Evolutionary conservation across 2,329 filamentous ascomycete species (phyloP).

Genomic region (Aspergillus puulaauensis): DNA sequence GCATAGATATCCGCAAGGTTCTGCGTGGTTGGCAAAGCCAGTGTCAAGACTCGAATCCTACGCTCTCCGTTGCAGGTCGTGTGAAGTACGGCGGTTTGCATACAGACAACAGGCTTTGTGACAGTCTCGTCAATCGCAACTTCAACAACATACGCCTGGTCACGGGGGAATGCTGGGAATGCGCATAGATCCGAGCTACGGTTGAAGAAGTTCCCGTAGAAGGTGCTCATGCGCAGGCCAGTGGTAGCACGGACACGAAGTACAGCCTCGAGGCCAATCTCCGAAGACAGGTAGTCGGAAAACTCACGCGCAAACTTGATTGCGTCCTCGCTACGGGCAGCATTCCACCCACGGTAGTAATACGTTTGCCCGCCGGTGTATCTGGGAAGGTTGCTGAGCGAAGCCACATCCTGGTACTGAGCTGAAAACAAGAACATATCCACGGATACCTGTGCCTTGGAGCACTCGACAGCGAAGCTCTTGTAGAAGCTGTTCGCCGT

Average conservation of each 20-base stretch:
- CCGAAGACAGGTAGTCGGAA: slow-evolving; percentile 92
- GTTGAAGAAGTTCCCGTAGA: slow-evolving; percentile 99
- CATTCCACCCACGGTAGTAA: slow-evolving; percentile 98
- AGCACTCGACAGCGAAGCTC: slow-evolving; percentile 97
- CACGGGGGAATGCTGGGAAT: slow-evolving; percentile 95
- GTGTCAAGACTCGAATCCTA: slow-evolving; percentile 88
- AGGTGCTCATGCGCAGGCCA: slow-evolving; percentile 92
- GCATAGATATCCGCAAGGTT: slow-evolving; percentile 89
- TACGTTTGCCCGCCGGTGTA: slow-evolving; percentile 98
- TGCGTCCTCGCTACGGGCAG: slow-evolving; percentile 87
- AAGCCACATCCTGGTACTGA: slow-evolving; percentile 96
- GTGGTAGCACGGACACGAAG: slow-evolving; percentile 93
- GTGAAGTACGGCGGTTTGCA: slow-evolving; percentile 93
- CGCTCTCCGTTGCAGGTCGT: slow-evolving; percentile 97
- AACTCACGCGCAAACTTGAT: slow-evolving; percentile 98
- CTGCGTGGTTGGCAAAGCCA: slow-evolving; percentile 89
- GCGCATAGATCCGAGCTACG: slow-evolving; percentile 95
- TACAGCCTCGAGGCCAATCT: slow-evolving; percentile 94
- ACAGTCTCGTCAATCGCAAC: slow-evolving; percentile 96
- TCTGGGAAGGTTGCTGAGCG: slow-evolving; percentile 87
- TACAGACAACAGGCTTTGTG: slow-evolving; percentile 84
- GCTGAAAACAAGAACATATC: slow-evolving; percentile 98
- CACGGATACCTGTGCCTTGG: slow-evolving; percentile 97
- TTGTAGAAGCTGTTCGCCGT: slow-evolving; percentile 98
- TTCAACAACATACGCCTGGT: slow-evolving; percentile 96